Percentiles rank a stretch among this genome's conserved stretches.
These are phyloP conservation scores for Protea cynaroides DNA, from an alignment of 164 flowering plant genomes.

Conservation along the genomic window DNA sequence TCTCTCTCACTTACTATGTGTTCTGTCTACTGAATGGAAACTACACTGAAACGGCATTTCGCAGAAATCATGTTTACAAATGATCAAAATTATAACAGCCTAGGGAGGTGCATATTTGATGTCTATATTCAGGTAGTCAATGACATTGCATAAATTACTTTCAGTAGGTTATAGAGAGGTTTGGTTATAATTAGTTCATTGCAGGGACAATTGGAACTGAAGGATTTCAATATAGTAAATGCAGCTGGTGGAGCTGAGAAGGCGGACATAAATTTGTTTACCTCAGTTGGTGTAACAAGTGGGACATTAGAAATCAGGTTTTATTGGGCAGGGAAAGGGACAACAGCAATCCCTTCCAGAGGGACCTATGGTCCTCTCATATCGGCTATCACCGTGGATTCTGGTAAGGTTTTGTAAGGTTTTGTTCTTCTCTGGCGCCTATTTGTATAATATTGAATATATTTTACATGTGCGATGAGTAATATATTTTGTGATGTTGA, in stretches of 20 bases:
- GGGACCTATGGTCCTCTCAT: constrained; percentile 50
- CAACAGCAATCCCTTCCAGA: constrained; percentile 27
- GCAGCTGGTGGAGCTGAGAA: constrained; percentile 32
- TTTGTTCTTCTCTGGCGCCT: no score
- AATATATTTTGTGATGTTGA: no score
- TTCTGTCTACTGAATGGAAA: constrained; percentile 50
- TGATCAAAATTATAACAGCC: constrained; percentile 44
- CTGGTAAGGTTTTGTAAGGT: constrained; percentile 22
- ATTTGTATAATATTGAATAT: no score
- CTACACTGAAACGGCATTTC: constrained; percentile 59
- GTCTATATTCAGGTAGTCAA: constrained; percentile 56
- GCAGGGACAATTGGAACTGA: constrained; percentile 26
- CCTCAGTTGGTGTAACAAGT: constrained; percentile 19
- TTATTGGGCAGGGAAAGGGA: constrained; percentile 46
- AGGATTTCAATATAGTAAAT: constrained; percentile 35
- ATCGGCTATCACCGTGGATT: constrained; percentile 38
- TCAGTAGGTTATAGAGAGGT: neutral
- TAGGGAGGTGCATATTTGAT: constrained; percentile 71
- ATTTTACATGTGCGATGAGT: no score
- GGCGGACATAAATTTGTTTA: constrained; percentile 13
- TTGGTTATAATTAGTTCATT: neutral
- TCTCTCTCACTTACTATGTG: constrained; percentile 54
- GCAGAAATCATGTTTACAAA: constrained; percentile 62
- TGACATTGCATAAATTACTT: neutral
- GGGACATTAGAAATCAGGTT: constrained; percentile 35